Conservation (phyloP, 1,139 yeast species). For the Pichia sp. region DNA sequence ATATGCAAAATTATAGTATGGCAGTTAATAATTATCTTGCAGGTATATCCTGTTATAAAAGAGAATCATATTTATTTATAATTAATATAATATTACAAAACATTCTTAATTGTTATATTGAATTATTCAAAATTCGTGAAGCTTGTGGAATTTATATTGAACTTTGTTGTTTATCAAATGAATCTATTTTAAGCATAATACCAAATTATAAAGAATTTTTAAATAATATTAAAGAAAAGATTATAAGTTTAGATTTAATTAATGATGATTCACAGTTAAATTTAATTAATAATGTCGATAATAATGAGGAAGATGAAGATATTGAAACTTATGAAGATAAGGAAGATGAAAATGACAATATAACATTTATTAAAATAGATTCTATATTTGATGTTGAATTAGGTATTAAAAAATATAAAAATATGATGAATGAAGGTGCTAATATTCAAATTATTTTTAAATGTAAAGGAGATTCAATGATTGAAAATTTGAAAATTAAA, state of each 20-base stretch:
- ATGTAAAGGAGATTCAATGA: constrained; percentile 24
- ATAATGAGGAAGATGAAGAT: not conserved
- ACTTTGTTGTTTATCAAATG: constrained; percentile 3
- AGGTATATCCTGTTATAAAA: constrained; percentile 29
- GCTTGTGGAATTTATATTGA: constrained; percentile 17
- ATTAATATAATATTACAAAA: constrained; percentile 27
- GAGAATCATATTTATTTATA: constrained; percentile 31
- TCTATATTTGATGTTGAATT: constrained; percentile 25
- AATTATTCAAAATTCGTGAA: constrained; percentile 28
- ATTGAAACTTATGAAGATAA: constrained; percentile 3
- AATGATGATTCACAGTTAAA: constrained; percentile 6
- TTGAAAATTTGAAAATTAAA: constrained; percentile 21
- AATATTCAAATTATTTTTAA: constrained; percentile 29
- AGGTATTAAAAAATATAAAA: constrained; percentile 13
- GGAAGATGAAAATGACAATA: constrained; percentile 2
- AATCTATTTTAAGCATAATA: too few species aligned
- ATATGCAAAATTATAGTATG: constrained; percentile 30
- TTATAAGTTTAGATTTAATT: constrained; percentile 7
- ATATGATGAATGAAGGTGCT: constrained; percentile 21
- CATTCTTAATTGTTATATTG: constrained; percentile 31
- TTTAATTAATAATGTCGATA: too few species aligned
- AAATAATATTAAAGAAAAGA: constrained; percentile 1
- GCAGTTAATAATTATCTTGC: constrained; percentile 39
- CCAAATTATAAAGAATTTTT: not conserved
- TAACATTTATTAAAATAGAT: constrained; percentile 20